Base-by-base conservation (phyloP, 345 rosid species). In the Gossypium australe region DNA sequence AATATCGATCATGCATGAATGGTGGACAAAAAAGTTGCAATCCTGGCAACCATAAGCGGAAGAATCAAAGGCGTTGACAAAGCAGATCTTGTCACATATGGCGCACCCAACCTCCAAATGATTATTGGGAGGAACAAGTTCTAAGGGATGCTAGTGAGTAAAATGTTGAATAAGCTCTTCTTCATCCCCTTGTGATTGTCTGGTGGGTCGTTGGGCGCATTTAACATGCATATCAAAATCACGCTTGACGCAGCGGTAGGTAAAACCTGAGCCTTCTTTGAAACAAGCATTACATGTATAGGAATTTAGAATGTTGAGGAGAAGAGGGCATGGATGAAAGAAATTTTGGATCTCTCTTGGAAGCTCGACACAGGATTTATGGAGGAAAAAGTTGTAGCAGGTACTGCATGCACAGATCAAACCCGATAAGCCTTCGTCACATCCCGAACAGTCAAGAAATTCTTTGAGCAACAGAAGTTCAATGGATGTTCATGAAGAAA, bases 271-370 rank as follows among this genome's bases (percentile, higher is more conserved):
- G 44, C 13, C 66, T 2, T 14, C 4, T 29, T 61, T 6, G 44
- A 61, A 61, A 29, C 66, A 61, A 27, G 65, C 65, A 27, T 27
- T 29, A 27, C 66, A 27, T 13, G 4, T 4, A 29, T 11, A 7
- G 18, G 10, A 6, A 7, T n/a, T 5, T 14, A 2, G 0, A 61
- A 61, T 14, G 2, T 6, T 5, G 66, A 70, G 53, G 61, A 43
- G 17, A 47, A 75, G 72, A 53, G 71, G 18, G 13, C 56, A 66
- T 51, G 77, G 71, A 18, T 75, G 77, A 53, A 75, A 53, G 64
- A 65, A 65, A 24, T 38, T 38, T 2, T 66, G 41, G 4, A 74
- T 63, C 20, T 48, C 9, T 10, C 3, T 53, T 1, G 58, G 60
- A 56, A 56, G 60, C 60, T 18, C 5, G 12, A 27, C 3, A 2